Base-by-base conservation (phyloP, 441 rosid genomes). In the Capsella rubella region DNA sequence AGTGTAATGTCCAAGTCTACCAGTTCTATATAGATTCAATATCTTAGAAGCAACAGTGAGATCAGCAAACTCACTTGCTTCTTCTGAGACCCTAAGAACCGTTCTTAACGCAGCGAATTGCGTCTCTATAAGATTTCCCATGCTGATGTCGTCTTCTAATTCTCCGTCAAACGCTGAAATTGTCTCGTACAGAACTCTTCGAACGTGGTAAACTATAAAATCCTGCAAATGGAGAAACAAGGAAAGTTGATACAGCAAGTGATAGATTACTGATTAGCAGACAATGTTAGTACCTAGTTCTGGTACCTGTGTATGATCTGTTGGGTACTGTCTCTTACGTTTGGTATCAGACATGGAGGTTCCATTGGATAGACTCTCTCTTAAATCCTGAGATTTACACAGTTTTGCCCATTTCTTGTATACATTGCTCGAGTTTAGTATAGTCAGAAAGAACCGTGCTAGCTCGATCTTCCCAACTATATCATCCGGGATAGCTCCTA, bases 291-390 rank as follows among this genome's bases (percentile, higher is more conserved):
- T 55, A 45, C 49, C 18, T 43, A 42, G 28, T 21, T 34, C 2
- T 43, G 6, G 55, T 65, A 88, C 97, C 94, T 87, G 95, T 3
- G 97, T 88, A 74, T 93, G 95, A 81, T 89, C 94, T 42, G 87
- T 84, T 65, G 84, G 52, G 72, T 84, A 76, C 64, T 80, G 88
- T 52, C 73, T 82, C 80, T 75, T 82, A 54, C 18, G 70, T 82
- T 58, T 82, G 29, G 5, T 62, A 28, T 69, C 71, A 14, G 57
- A 56, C 32, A 65, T 27, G 16, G 73, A 67, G 60, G 61, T 63
- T 32, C 8, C 43, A 39, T 37, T 18, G 1, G 29, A 39, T 29
- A 49, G 8, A 16, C 40, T 52, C 47, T 64, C 85, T 51, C 62
- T 78, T 47, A 65, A 63, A 52, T 71, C 67, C 63, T 57, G 74